These are phyloP conservation scores for Amanita rimosa DNA, from an alignment of 768 basidiomycete genomes.

Conservation along the genomic window DNA sequence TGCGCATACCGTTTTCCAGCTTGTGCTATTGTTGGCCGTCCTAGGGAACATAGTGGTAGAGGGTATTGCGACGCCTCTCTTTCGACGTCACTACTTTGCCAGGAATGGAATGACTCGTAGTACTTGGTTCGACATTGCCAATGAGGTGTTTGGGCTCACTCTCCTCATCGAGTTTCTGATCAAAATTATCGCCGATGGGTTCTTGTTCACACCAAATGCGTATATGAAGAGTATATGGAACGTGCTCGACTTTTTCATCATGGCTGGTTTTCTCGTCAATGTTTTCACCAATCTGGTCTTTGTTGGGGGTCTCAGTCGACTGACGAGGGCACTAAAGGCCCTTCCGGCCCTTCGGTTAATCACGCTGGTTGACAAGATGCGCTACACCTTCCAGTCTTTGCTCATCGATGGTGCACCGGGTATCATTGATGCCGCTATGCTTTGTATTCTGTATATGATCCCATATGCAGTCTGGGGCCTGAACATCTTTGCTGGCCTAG, in stretches of 20 bases:
- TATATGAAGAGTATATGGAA: slow-evolving; percentile 93
- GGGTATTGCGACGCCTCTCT: slow-evolving; percentile 72
- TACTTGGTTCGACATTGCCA: slow-evolving; percentile 84
- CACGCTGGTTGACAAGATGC: slow-evolving; percentile 79
- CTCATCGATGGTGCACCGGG: slow-evolving; percentile 78
- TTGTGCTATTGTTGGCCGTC: slow-evolving; percentile 63
- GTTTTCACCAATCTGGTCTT: slow-evolving; percentile 62
- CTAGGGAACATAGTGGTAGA: slow-evolving; percentile 77
- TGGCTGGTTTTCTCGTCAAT: slow-evolving; percentile 68
- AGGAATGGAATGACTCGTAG: slow-evolving; percentile 46
- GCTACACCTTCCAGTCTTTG: slow-evolving; percentile 76
- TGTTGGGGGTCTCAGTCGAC: slow-evolving; percentile 68
- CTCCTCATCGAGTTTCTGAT: slow-evolving; percentile 77
- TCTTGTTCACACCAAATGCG: slow-evolving; percentile 83
- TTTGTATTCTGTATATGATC: slow-evolving; percentile 87
- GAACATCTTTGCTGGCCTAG: slow-evolving; percentile 81
- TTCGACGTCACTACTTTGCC: slow-evolving; percentile 63
- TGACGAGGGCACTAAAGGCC: slow-evolving; percentile 79
- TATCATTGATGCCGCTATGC: slow-evolving; percentile 81
- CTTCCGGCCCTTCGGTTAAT: slow-evolving; percentile 83
- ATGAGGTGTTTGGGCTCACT: slow-evolving; percentile 55
- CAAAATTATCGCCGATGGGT: slow-evolving; percentile 90
- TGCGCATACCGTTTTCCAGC: slow-evolving; percentile 63
- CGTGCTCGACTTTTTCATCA: slow-evolving; percentile 76
- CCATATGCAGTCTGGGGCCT: slow-evolving; percentile 91